A percentile compares a stretch with the other conserved stretches of the same genome.
Evolutionary conservation across 257 asterid genomes (phyloP).

Genomic region (Agastache rugosa): DNA sequence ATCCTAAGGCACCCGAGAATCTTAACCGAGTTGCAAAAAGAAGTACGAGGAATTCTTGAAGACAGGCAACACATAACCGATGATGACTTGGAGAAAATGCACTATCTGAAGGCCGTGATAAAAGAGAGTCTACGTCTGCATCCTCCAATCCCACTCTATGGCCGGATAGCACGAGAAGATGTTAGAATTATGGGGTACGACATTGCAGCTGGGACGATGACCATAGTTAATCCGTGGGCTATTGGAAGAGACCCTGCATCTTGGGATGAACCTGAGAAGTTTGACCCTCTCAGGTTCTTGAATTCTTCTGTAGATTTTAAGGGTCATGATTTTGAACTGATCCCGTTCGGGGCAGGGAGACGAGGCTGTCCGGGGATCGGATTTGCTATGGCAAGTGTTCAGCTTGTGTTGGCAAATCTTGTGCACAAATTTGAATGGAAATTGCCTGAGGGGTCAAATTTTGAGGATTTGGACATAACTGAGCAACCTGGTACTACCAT

Average conservation of each 20-base stretch:
- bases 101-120: constrained; percentile 51
- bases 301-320: constrained; percentile 30
- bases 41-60: constrained; percentile 36
- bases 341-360: constrained; percentile 47
- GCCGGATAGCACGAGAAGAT: constrained; percentile 39
- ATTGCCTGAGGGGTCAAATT: constrained; percentile 33
- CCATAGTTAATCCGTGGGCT: constrained; percentile 47
- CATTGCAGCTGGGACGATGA: constrained; percentile 43
- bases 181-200: constrained; percentile 48
- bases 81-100: constrained; percentile 52
- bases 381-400: constrained; percentile 26
- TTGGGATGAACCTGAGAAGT: constrained; percentile 46
- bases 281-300: constrained; percentile 41
- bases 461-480: constrained; percentile 40
- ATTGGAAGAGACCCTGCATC: constrained; percentile 44
- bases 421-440: constrained; percentile 43
- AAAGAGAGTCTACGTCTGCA: constrained; percentile 52
- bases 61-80: constrained; percentile 41
- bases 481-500: constrained; percentile 36
- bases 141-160: constrained; percentile 45
- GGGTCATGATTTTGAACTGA: constrained; percentile 33
- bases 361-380: constrained; percentile 43
- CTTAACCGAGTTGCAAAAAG: constrained; percentile 41
- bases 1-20: constrained; percentile 46
- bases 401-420: constrained; percentile 39